Evolutionary conservation across 805 yeast genomes (phyloP).

Genomic region (Candida multigemmis): DNA sequence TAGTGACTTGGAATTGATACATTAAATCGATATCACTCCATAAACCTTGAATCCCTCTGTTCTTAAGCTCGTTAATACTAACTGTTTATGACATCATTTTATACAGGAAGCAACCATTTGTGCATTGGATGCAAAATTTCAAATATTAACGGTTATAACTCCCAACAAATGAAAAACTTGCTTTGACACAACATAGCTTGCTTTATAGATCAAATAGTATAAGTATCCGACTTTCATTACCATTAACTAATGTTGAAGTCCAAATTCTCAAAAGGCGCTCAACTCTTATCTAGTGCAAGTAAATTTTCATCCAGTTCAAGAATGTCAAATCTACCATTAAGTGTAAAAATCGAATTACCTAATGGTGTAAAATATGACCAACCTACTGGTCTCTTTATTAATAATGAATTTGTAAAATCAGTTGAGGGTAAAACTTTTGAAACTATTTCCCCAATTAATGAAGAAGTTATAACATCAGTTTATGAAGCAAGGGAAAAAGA

Average conservation of each 20-base stretch:
- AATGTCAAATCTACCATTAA: conserved; percentile 21
- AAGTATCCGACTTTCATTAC: not conserved
- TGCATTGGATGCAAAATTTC: no score
- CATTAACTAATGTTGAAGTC: not conserved
- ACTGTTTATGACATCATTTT: no score
- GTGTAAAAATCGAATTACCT: conserved; percentile 49
- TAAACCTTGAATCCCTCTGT: no score
- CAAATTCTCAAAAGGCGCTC: not conserved
- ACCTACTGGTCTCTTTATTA: conserved; percentile 51
- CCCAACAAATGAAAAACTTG: no score
- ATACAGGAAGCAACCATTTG: no score
- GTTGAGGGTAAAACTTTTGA: conserved; percentile 27
- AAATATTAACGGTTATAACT: no score
- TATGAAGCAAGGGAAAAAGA: conserved; percentile 44
- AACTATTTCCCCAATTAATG: conserved; percentile 46
- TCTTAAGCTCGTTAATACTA: no score
- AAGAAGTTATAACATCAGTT: conserved; percentile 40
- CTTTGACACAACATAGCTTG: not conserved
- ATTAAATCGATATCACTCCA: no score
- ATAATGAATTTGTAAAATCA: conserved; percentile 41
- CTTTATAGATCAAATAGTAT: not conserved
- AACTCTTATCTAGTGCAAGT: not conserved
- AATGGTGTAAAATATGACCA: conserved; percentile 66
- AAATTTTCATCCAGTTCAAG: not conserved
- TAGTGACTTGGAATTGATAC: no score